Percentiles rank a stretch among this genome's conserved stretches.
phyloP scores from a whole-genome alignment of 164 flowering plant genomes.

The Platanus orientalis region DNA sequence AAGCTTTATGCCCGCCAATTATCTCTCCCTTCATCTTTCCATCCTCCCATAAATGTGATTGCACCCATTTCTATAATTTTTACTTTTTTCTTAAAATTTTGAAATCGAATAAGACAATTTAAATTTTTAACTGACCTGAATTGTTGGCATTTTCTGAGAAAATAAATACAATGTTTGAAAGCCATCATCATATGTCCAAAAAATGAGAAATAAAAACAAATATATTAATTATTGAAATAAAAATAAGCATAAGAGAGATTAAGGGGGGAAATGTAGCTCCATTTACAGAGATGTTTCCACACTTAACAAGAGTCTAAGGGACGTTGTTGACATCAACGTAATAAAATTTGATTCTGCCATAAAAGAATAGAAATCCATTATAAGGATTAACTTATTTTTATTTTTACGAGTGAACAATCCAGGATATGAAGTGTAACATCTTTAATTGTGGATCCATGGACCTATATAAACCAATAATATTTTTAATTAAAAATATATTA shows the following conservation, averaged over 20 bases:
- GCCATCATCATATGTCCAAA: neutral
- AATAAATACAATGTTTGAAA: neutral
- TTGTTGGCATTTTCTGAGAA: conserved; percentile 94
- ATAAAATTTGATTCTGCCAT: conserved; percentile 58
- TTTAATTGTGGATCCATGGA: too few relatives aligned
- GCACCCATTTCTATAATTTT: neutral
- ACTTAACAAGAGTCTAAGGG: conserved; percentile 77
- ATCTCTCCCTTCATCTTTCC: conserved; percentile 93
- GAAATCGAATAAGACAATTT: neutral
- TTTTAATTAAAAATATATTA: too few relatives aligned
- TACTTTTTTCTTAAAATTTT: neutral
- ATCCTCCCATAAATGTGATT: conserved; percentile 79
- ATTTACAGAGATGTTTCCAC: conserved; percentile 87
- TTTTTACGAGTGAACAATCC: neutral
- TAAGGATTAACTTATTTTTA: too few relatives aligned
- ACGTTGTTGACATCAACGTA: conserved; percentile 92
- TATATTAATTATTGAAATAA: neutral
- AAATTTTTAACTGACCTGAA: conserved; percentile 50
- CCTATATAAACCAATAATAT: too few relatives aligned
- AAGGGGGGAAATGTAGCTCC: neutral
- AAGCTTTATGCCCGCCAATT: conserved; percentile 91
- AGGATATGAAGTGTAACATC: too few relatives aligned
- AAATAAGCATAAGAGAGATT: neutral
- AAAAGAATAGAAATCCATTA: neutral
- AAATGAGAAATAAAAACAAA: neutral